These are phyloP conservation scores for Fraxinus sp. DNA, from an alignment of 305 asterid species.

Conservation along the genomic window DNA sequence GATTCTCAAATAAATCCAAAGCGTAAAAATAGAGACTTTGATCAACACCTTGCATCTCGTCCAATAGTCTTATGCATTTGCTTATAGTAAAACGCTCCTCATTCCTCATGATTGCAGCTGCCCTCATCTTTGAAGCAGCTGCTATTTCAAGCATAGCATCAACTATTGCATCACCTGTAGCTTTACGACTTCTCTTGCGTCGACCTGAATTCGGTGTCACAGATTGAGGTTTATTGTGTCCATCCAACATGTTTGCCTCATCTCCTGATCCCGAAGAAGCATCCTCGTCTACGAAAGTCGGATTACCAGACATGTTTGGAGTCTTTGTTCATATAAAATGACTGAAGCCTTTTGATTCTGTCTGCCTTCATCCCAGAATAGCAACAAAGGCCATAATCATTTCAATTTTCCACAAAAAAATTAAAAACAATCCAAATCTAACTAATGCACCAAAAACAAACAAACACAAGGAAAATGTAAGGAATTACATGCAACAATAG, in stretches of 20 bases:
- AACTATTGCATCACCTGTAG: conserved; percentile 72
- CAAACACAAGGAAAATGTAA: neutral
- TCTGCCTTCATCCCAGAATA: conserved; percentile 28
- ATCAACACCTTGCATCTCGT: conserved; percentile 60
- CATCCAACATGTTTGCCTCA: conserved; percentile 66
- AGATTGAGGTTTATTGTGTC: conserved; percentile 50
- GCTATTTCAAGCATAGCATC: conserved; percentile 81
- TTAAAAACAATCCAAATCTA: neutral
- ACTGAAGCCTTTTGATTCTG: conserved; percentile 28
- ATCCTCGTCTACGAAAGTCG: conserved; percentile 58
- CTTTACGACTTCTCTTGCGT: conserved; percentile 77
- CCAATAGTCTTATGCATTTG: conserved; percentile 63
- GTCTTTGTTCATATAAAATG: conserved; percentile 33
- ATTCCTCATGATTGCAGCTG: conserved; percentile 62
- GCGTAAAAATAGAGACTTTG: conserved; percentile 55
- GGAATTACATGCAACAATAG: neutral
- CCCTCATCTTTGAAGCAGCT: conserved; percentile 73
- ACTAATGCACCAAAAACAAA: neutral
- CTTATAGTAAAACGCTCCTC: conserved; percentile 63
- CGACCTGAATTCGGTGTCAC: conserved; percentile 47
- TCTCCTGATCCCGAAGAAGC: conserved; percentile 80
- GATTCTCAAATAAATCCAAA: conserved; percentile 59
- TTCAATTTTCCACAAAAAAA: neutral
- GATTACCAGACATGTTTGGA: conserved; percentile 63
- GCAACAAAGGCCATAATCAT: conserved; percentile 20